Percentiles rank a stretch among this genome's conserved stretches.
Evolutionary conservation across 2,329 filamentous ascomycete genomes (phyloP).

Genomic region (Tothia fuscella): DNA sequence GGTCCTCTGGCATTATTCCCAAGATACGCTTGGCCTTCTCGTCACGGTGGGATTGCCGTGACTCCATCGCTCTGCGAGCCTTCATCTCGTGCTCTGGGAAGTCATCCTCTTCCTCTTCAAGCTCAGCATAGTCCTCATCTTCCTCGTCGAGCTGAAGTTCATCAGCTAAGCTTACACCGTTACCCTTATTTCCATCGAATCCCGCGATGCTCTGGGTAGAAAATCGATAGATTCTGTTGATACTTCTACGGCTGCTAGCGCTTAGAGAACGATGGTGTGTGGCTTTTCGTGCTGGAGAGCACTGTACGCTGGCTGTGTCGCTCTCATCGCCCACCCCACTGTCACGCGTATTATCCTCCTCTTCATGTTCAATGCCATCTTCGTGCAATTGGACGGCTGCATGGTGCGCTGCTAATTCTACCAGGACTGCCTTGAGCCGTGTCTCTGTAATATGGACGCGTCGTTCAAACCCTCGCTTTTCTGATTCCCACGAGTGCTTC

Average conservation of each 20-base stretch:
- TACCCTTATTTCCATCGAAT: constrained; percentile 42
- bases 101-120: constrained; percentile 58
- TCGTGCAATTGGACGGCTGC: constrained; percentile 23
- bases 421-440: constrained; percentile 69
- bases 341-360: constrained; percentile 50
- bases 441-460: constrained; percentile 84
- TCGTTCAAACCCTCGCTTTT: constrained; percentile 69
- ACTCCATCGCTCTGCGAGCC: constrained; percentile 26
- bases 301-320: constrained; percentile 58
- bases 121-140: constrained; percentile 41
- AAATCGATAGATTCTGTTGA: constrained; percentile 51
- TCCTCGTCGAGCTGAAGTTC: constrained; percentile 82
- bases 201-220: constrained; percentile 53
- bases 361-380: constrained; percentile 39
- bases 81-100: constrained; percentile 30
- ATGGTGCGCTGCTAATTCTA: constrained; percentile 69
- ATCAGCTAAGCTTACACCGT: constrained; percentile 72
- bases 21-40: constrained; percentile 35
- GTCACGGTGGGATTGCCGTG: constrained; percentile 30
- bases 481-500: constrained; percentile 72
- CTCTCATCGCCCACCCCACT: constrained; percentile 42
- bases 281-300: constrained; percentile 26
- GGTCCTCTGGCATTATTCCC: constrained; percentile 25
- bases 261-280: constrained; percentile 48
- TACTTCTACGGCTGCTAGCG: constrained; percentile 38